Conservation (phyloP, 2,329 filamentous ascomycete genomes). For the Pseudopithomyces maydicus region DNA sequence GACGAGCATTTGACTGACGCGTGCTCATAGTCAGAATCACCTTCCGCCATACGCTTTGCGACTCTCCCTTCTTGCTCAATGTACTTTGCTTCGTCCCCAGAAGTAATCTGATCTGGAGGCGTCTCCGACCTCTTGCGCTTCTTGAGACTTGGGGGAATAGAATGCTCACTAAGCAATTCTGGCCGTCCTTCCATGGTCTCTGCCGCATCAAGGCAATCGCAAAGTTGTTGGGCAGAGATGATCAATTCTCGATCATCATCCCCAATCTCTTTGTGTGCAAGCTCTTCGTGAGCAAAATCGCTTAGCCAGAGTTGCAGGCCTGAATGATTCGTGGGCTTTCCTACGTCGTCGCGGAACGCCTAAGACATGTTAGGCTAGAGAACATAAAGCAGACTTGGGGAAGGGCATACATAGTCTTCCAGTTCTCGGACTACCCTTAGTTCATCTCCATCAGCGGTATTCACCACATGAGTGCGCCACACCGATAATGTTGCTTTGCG, state of each 20-base stretch:
- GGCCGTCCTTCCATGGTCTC: not conserved
- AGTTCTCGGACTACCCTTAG: constrained; percentile 12
- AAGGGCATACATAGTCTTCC: constrained; percentile 18
- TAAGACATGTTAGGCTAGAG: constrained; percentile 14
- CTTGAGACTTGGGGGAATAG: constrained; percentile 7
- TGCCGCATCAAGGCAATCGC: constrained; percentile 12
- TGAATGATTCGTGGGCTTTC: constrained; percentile 15
- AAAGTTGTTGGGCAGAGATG: constrained; percentile 16
- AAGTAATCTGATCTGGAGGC: constrained; percentile 17
- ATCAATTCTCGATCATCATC: constrained; percentile 11
- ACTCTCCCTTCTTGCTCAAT: constrained; percentile 14
- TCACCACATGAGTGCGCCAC: no score
- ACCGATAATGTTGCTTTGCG: constrained; percentile 16
- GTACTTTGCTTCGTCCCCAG: constrained; percentile 15
- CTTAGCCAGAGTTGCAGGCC: constrained; percentile 18
- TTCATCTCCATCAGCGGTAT: no score
- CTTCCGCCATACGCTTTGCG: constrained; percentile 20
- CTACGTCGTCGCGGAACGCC: constrained; percentile 31
- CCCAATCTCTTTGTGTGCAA: constrained; percentile 13
- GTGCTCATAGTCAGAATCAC: constrained; percentile 12
- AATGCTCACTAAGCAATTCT: constrained; percentile 3
- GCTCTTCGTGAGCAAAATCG: constrained; percentile 22
- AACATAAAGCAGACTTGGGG: not conserved
- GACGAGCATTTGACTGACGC: not conserved
- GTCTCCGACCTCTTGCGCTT: constrained; percentile 19